phyloP scores from a whole-genome alignment of 176 grass and related monocot genomes.

The Chrysopogon serrulatus region DNA sequence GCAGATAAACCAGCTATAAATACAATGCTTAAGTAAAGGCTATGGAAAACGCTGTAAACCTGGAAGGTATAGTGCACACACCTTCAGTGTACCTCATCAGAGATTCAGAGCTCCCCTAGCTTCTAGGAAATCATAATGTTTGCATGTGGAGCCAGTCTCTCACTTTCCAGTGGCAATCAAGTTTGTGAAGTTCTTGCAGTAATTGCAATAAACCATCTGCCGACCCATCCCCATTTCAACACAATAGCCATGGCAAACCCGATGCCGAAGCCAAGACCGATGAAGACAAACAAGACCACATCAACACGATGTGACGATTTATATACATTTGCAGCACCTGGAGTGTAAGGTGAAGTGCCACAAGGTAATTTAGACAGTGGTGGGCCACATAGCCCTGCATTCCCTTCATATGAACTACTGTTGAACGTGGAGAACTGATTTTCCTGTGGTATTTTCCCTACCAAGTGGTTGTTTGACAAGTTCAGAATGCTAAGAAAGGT shows the following conservation, averaged over 20 bases:
- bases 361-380: no score
- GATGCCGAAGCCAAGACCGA: neutral
- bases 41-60: neutral
- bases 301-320: neutral
- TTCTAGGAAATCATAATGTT: neutral
- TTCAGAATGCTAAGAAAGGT: constrained; percentile 17
- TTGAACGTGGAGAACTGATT: no score
- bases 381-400: no score
- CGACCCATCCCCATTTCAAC: neutral
- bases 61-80: neutral
- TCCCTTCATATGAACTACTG: no score
- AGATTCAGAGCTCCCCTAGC: neutral
- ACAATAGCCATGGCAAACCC: neutral
- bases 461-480: constrained; percentile 31
- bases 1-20: neutral
- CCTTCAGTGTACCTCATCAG: neutral
- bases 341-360: no score
- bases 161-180: no score
- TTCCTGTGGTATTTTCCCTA: no score
- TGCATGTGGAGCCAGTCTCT: neutral
- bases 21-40: neutral
- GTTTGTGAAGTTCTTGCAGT: neutral
- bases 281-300: neutral
- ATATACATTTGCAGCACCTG: neutral
- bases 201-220: neutral